Conservation (phyloP, 1,284 basidiomycete species). For the Cutaneotrichosporon sp. region DNA sequence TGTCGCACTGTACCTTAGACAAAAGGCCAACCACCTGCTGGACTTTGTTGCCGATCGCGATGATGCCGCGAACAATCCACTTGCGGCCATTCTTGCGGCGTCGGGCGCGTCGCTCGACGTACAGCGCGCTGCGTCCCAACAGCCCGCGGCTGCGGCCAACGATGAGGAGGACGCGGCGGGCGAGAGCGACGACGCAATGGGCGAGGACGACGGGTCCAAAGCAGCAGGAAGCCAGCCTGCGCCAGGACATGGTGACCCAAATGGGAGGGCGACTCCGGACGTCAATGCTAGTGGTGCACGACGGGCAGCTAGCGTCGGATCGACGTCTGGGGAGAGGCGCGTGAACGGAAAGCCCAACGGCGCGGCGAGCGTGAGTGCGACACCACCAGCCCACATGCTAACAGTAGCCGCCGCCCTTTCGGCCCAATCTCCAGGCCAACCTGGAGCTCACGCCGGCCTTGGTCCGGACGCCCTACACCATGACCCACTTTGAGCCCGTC, state of each 20-base stretch:
- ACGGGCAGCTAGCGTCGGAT: constrained; percentile 20
- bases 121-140: constrained; percentile 17
- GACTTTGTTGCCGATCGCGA: constrained; percentile 82
- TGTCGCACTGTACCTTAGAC: constrained; percentile 65
- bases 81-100: constrained; percentile 25
- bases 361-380: constrained; percentile 19
- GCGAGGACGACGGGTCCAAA: constrained; percentile 19
- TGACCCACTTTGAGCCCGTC: constrained; percentile 50
- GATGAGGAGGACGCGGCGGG: constrained; percentile 41
- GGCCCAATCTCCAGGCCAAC: constrained; percentile 37
- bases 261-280: constrained; percentile 22
- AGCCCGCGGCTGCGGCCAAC: constrained; percentile 12
- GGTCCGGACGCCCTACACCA: constrained; percentile 67
- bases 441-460: constrained; percentile 56
- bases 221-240: constrained; percentile 5
- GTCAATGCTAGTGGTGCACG: constrained; percentile 14
- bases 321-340: constrained; percentile 17
- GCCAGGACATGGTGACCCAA: constrained; percentile 16
- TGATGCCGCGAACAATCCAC: constrained; percentile 53
- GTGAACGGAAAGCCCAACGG: constrained; percentile 21
- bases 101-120: constrained; percentile 11
- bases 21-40: constrained; percentile 74
- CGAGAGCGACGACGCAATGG: constrained; percentile 35
- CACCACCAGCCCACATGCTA: too few relatives aligned
- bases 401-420: constrained; percentile 34